These are phyloP conservation scores for Monascus purpureus DNA, from an alignment of 495 filamentous ascomycete genomes.

Conservation along the genomic window DNA sequence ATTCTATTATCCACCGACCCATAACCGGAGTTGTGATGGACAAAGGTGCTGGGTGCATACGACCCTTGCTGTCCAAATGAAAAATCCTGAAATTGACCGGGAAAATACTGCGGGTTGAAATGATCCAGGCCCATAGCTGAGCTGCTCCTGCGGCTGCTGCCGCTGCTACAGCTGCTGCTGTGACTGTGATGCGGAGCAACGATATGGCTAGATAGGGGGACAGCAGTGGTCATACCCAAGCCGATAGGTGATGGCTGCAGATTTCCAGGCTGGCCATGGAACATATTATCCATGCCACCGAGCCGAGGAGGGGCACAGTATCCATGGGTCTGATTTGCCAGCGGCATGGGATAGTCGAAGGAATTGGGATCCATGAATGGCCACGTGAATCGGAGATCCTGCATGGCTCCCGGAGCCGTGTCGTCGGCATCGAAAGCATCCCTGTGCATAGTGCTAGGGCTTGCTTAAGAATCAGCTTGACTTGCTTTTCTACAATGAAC, in stretches of 20 bases:
- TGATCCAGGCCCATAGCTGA: slow-evolving; percentile 33
- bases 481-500: no score
- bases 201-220: slow-evolving; percentile 58
- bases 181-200: slow-evolving; percentile 27
- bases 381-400: slow-evolving; percentile 78
- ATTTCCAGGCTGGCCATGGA: slow-evolving; percentile 76
- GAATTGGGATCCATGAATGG: slow-evolving; percentile 76
- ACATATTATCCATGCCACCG: slow-evolving; percentile 66
- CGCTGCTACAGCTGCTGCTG: slow-evolving; percentile 3
- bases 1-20: slow-evolving; percentile 56
- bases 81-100: slow-evolving; percentile 57
- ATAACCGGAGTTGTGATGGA: slow-evolving; percentile 61
- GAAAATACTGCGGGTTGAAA: slow-evolving; percentile 47
- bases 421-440: slow-evolving; percentile 63
- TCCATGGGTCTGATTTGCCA: slow-evolving; percentile 64
- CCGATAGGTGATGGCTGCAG: slow-evolving; percentile 73
- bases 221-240: slow-evolving; percentile 66
- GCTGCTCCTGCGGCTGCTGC: not conserved
- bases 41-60: slow-evolving; percentile 69
- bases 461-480: slow-evolving; percentile 6
- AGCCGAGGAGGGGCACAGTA: slow-evolving; percentile 78
- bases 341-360: slow-evolving; percentile 54
- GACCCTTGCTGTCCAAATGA: slow-evolving; percentile 52
- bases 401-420: slow-evolving; percentile 58
- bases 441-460: slow-evolving; percentile 28